phyloP scores from a whole-genome alignment of 306 rosid genomes.

The Psophocarpus tetragonolobus region DNA sequence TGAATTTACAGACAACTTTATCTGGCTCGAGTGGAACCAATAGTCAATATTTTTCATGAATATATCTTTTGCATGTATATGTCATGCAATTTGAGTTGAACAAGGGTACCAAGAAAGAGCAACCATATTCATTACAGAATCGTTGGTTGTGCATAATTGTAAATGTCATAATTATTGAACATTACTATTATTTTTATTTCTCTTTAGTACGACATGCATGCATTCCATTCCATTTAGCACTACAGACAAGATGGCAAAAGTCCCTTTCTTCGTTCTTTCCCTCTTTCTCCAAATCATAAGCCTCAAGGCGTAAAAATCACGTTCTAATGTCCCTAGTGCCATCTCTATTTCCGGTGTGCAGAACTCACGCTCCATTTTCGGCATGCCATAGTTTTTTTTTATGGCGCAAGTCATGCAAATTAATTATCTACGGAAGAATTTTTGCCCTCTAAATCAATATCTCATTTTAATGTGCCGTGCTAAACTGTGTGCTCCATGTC shows the following conservation, averaged over 20 bases:
- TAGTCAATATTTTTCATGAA: not conserved
- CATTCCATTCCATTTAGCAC: not conserved
- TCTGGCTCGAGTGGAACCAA: too few species aligned
- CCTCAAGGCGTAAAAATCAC: not conserved
- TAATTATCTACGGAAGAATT: not conserved
- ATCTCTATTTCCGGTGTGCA: not conserved
- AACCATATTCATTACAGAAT: not conserved
- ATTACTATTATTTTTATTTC: not conserved
- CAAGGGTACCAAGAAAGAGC: not conserved
- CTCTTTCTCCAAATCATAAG: not conserved
- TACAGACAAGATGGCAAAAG: not conserved
- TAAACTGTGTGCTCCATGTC: constrained; percentile 17
- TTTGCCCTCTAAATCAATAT: not conserved
- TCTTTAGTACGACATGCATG: not conserved
- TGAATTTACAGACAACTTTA: too few species aligned
- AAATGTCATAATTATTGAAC: not conserved
- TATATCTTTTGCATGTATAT: not conserved
- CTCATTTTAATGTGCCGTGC: not conserved
- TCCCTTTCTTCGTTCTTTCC: not conserved
- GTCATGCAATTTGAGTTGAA: not conserved
- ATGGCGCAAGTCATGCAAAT: constrained; percentile 20
- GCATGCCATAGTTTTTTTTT: not conserved
- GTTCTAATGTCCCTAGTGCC: not conserved
- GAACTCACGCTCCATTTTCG: not conserved
- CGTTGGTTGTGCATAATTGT: not conserved